phyloP scores from a whole-genome alignment of 2,329 filamentous ascomycete genomes.

The Aureobasidium sp. region DNA sequence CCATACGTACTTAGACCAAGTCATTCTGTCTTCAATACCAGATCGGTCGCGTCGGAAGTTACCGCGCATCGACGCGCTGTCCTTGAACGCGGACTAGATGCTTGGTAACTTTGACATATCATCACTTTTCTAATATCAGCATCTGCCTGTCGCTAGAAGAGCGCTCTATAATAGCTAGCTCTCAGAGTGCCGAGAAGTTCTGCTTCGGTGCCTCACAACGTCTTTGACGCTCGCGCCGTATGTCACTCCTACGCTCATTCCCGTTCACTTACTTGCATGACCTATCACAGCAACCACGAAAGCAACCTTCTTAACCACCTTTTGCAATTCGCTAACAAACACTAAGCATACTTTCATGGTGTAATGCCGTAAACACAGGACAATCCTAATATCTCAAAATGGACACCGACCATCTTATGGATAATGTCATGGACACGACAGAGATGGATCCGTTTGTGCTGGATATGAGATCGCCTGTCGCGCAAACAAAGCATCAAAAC shows the following conservation, averaged over 20 bases:
- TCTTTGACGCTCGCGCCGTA: neutral
- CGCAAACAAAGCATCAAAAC: neutral
- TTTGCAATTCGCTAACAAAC: neutral
- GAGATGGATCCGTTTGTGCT: conserved; percentile 3
- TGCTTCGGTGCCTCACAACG: too few species aligned
- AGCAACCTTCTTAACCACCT: neutral
- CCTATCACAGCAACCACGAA: neutral
- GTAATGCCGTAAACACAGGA: neutral
- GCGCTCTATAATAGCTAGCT: too few species aligned
- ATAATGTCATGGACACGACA: conserved; percentile 3
- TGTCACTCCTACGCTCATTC: neutral
- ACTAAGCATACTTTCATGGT: neutral
- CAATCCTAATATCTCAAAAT: neutral
- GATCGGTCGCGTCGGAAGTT: neutral
- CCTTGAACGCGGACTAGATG: neutral
- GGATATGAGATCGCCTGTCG: neutral
- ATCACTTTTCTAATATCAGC: neutral
- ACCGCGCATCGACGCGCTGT: neutral
- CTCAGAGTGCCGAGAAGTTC: too few species aligned
- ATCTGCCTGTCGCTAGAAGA: neutral
- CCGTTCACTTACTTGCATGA: neutral
- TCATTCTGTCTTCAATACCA: neutral
- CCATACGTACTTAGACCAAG: neutral
- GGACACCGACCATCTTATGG: conserved; percentile 6
- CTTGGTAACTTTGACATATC: neutral